Percentiles rank a stretch among this genome's conserved stretches.
Evolutionary conservation across 352 stramenopile species (phyloP).

Genomic region (Globisporangium nodosum): DNA sequence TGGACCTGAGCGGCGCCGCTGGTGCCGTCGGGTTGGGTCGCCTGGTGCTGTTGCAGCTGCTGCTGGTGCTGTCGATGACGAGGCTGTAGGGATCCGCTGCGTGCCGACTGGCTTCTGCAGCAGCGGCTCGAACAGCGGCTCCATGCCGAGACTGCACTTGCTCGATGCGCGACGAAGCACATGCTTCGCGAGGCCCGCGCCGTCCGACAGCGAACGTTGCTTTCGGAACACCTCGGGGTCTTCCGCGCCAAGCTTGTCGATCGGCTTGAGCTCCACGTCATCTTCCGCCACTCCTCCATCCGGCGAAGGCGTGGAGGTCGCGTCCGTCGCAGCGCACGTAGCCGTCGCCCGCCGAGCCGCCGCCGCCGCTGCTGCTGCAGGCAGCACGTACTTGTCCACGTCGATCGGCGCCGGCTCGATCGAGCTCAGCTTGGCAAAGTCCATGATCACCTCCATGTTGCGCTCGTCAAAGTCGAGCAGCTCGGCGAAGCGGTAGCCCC

Average conservation of each 20-base stretch:
- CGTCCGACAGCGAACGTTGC: constrained; percentile 11
- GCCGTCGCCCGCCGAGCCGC: background rate
- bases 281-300: background rate
- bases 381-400: constrained; percentile 33
- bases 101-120: constrained; percentile 61
- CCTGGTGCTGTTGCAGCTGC: background rate
- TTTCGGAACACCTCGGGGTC: constrained; percentile 10
- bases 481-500: constrained; percentile 69
- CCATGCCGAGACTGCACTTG: constrained; percentile 55
- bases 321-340: background rate
- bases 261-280: constrained; percentile 1
- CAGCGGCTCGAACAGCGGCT: constrained; percentile 73
- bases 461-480: constrained; percentile 66
- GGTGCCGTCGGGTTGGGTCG: background rate
- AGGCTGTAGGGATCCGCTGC: constrained; percentile 16
- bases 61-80: background rate
- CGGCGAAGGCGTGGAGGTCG: background rate
- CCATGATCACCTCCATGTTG: constrained; percentile 66
- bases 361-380: constrained; percentile 4
- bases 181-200: constrained; percentile 11
- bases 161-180: constrained; percentile 14
- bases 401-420: constrained; percentile 57
- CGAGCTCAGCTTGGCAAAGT: constrained; percentile 70
- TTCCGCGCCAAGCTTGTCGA: constrained; percentile 9
- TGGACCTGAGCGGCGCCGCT: constrained; percentile 1